Evolutionary conservation across 75 land plant species (phyloP), one percentile per base, ranked within the genome.

Genomic region (Pinus taeda): DNA sequence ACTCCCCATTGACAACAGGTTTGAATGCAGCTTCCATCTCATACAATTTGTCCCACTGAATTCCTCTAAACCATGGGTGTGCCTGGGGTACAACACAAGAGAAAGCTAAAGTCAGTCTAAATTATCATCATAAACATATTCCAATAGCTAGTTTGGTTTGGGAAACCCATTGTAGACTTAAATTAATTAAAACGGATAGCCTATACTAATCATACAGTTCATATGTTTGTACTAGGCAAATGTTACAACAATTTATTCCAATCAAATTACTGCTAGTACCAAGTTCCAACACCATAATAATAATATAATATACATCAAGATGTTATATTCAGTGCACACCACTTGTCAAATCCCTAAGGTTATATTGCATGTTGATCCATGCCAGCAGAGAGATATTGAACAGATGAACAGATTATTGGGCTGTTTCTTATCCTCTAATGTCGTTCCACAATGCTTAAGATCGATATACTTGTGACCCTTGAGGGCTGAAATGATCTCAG

Each of bases 21-120:
- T 81, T 89, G 69, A 81, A 89, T 4, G 91, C 90, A 64, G 90
- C 92, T 67, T 90, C 92, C 87, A 87, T 84, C 57, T 88, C 90
- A 66, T 90, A 88, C 57, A 88, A 74, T 55, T 42, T 78, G 60
- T 85, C 84, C 90, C 90, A 88, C 30, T 80, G 75, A 61, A 87
- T 71, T 26, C 85, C 82, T 77, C 60, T 80, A 42, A 87, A 90
- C 90, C 92, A 87, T 59, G 87, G 86, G 60, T 89, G 91, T 59
- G 84, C 82, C 91, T 89, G 30, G n/a, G 62, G 22, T 59, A 73
- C 30, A 73, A 73, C 7, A 57, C 4, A 73, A 20, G 22, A 39
- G 22, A 69, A 39, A 42, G n/a, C 49, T 9, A 42, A 39, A 62
- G 65, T 49, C 30, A 62, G 30, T 29, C 15, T 22, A 62, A 12